Base-by-base conservation (phyloP, 306 rosid genomes). In the Glycine latifolia region DNA sequence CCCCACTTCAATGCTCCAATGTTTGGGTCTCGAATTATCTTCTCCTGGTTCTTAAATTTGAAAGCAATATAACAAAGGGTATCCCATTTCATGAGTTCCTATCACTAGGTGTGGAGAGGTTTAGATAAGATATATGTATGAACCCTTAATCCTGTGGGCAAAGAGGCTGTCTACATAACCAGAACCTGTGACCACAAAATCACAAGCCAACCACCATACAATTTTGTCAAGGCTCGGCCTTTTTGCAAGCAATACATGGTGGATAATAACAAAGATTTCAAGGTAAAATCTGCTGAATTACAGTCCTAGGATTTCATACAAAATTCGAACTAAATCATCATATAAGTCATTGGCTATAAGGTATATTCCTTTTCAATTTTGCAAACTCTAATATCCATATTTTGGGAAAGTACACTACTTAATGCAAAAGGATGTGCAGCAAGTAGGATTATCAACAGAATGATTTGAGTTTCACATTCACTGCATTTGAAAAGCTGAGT, bases 21-120 rank as follows among this genome's bases (percentile, higher is more conserved):
- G 14, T 67, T 41, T 67, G 14, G 35, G 8, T 43, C 49, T 66
- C 48, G 26, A 39, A 39, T 37, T 66, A 66, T 39, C 71, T 39
- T 66, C 50, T 12, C 20, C 26, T 8, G 20, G 50, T 39, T 66
- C 71, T 5, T 39, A 37, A 39, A 39, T 39, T 14, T 37, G 47
- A 66, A 66, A 39, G 49, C 49, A 39, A 65, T 65, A 39, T 13
- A 66, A 66, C 50, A 66, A 39, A 66, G 49, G 71, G 49, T n/a
- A 39, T n/a, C 71, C 49, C 10, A 66, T 7, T 66, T 31, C 12
- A 66, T 39, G 49, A 66, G 71, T 39, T 66, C 71, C 71, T 66
- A 39, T 20, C 7, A 66, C 39, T 66, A 17, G 31, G 26, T 39
- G 13, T n/a, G 71, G 48, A 39, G 71, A 65, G 49, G 49, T 10